These are phyloP conservation scores for Rhododendron ferrugineum DNA, from an alignment of 148 eudicot genomes.

Conservation along the genomic window DNA sequence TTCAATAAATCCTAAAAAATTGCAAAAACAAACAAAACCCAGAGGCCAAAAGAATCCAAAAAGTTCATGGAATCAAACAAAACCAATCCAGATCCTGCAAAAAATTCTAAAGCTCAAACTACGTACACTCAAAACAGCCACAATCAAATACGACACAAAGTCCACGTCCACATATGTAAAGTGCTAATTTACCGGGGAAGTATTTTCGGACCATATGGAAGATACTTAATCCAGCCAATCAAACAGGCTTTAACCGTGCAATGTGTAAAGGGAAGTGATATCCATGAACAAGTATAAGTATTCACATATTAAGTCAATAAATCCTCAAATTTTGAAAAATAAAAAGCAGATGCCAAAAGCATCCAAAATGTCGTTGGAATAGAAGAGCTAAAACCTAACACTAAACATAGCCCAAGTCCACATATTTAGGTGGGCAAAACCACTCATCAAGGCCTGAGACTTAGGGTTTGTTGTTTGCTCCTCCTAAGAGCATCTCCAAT, in stretches of 20 bases:
- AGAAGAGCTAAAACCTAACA: neutral
- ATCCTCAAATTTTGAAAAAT: neutral
- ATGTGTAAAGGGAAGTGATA: neutral
- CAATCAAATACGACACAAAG: neutral
- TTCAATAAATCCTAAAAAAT: neutral
- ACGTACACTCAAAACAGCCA: neutral
- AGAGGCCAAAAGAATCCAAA: neutral
- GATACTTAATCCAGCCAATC: neutral
- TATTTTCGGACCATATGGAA: neutral
- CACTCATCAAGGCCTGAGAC: neutral
- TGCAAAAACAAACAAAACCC: conserved; percentile 1
- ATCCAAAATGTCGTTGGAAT: neutral
- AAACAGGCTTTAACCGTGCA: neutral
- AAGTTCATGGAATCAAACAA: neutral
- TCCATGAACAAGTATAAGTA: neutral
- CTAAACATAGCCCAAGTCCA: neutral
- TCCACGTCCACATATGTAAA: neutral
- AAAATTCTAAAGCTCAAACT: neutral
- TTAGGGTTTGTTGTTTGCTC: neutral
- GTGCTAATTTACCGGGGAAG: neutral
- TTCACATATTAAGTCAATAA: neutral
- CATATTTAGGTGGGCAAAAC: neutral
- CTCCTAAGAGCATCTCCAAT: neutral
- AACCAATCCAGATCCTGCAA: neutral
- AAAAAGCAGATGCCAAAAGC: neutral